Base-by-base conservation (phyloP, 2,329 filamentous ascomycete genomes). In the Coleophoma cylindrospora region DNA sequence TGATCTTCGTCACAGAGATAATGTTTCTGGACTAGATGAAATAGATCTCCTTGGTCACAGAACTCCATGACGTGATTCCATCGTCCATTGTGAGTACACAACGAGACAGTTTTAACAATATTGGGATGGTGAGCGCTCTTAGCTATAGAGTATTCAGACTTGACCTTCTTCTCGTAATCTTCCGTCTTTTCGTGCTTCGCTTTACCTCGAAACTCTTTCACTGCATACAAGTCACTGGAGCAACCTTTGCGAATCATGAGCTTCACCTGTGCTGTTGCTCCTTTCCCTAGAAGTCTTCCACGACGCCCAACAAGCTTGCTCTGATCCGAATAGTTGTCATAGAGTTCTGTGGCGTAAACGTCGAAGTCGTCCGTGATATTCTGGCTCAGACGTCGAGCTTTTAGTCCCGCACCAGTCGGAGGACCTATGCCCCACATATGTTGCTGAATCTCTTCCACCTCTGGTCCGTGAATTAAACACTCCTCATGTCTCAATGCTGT, bases 51-150 rank as follows among this genome's bases (percentile, higher is more conserved):
- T 58, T 89, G 82, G 3, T 81, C 77, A 70, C 91, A 95, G 66
- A 88, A 95, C 65, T 96, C 89, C 91, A 96, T 96, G 50, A 95
- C 89, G 65, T 95, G 89, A 65, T 90, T 91, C 87, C 88, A 95
- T 37, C 86, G 83, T 33, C 81, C 82, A 58, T 84, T 80, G 58
- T 91, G 79, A 13, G 79, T 83, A 70, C 89, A 94, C 6, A 95
- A 75, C 32, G 85, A 81, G 49, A 91, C 71, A 0, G 89, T 91
- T 67, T 89, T 81, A 55, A 95, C 87, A 59, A 95, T 88, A 66
- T 95, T 95, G 46, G 90, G 89, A 64, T 95, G 90, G 61, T 90
- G 81, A 53, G 91, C 71, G 57, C 87, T 89, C 72, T 91, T 91
- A 53, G 88, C 88, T 57, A 95, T 91, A 66, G 84, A 89, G 70